Evolutionary conservation across 192 early-diverging fungal genomes (phyloP).

Genomic region (Chytriomyces confervae): DNA sequence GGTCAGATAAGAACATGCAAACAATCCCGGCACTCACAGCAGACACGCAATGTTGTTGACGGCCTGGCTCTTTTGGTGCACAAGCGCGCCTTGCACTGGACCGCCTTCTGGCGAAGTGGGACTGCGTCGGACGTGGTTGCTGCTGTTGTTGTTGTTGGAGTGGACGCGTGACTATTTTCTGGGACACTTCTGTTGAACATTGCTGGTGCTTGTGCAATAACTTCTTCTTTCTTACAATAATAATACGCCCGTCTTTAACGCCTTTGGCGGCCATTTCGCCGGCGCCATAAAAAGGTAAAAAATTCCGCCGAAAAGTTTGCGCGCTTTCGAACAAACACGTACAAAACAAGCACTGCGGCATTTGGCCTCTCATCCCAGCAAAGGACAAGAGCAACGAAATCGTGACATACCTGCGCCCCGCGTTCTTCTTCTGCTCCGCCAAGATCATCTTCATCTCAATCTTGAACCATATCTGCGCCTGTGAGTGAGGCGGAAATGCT

Average conservation of each 20-base stretch:
- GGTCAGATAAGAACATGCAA: not conserved
- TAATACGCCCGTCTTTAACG: too few species aligned
- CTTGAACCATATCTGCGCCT: not conserved
- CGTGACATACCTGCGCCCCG: not conserved
- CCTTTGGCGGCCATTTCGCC: too few species aligned
- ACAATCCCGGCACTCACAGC: not conserved
- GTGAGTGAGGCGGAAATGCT: too few species aligned
- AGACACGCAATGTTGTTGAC: constrained; percentile 62
- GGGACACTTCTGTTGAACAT: too few species aligned
- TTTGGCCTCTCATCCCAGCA: constrained; percentile 26
- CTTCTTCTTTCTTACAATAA: too few species aligned
- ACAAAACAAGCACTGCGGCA: constrained; percentile 25
- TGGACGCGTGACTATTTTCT: too few species aligned
- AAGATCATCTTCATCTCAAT: constrained; percentile 10
- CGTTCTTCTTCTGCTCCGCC: not conserved
- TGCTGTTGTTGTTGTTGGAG: too few species aligned
- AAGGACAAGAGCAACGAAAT: not conserved
- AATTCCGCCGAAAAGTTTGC: too few species aligned
- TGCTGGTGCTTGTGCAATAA: too few species aligned
- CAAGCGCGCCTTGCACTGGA: constrained; percentile 50
- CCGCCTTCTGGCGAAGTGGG: constrained; percentile 1
- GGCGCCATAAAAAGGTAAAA: too few species aligned
- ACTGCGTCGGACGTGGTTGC: too few species aligned
- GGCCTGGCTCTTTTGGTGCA: constrained; percentile 71
- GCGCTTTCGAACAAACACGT: too few species aligned